Evolutionary conservation across 1,139 yeast genomes (phyloP), one percentile per base, ranked within the genome.

Genomic region (Kazachstania sp.): DNA sequence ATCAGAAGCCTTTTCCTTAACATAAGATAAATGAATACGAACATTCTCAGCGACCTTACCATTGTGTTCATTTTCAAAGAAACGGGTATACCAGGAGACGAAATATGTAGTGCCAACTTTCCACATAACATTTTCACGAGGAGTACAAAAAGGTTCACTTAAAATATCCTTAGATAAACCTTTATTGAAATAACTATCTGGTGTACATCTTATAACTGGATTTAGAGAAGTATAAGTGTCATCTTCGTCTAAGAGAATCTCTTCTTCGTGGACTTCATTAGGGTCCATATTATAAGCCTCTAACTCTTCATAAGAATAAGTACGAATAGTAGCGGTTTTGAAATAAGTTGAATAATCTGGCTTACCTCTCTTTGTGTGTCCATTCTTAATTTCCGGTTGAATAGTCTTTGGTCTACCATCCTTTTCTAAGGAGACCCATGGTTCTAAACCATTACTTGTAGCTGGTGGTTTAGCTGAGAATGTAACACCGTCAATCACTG

Each of bases 171-270:
- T 78, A 35, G 79, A 81, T 39, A 71, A 49, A 9, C 92, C 92
- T 63, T 80, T 84, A 56, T 74, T 75, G 59, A 71, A 73, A 62
- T 84, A 87, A 43, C 74, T 66, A 46, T 83, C 83, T 1, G 96
- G 96, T 3, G 90, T 84, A 67, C 96, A 87, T 66, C 96, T 74
- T 57, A 86, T 76, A 47, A 87, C 65, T 0, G 96, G 96, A 58
- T 81, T 84, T 60, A 87, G 72, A 20, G 74, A 68, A 39, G 78
- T 81, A 58, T 85, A 83, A 1, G 85, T 76, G 16, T 74, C 72
- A 63, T 85, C 94, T 62, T 86, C 95, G 3, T 78, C 81, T 19
- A 75, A 61, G 58, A 66, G 73, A 40, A 67, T 59, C 39, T 76
- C 79, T 53, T 85, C 86, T 47, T 71, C 74, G 57, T 74, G 75